These are phyloP conservation scores for Pseudogymnoascus sp. DNA, from an alignment of 2,329 filamentous ascomycete genomes.

Conservation along the genomic window DNA sequence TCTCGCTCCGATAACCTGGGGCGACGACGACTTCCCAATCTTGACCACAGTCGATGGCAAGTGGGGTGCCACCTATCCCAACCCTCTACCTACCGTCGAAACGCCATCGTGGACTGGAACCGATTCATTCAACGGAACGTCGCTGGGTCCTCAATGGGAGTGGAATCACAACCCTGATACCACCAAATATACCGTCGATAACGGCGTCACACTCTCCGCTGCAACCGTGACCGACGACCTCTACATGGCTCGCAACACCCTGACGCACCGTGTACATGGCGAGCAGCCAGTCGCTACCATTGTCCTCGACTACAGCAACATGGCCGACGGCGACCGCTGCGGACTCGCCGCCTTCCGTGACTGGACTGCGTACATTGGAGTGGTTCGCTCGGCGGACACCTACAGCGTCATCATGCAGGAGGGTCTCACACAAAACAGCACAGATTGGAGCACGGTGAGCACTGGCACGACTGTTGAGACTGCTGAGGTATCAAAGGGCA, in stretches of 20 bases:
- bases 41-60: conserved; percentile 36
- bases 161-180: conserved; percentile 56
- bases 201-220: conserved; percentile 40
- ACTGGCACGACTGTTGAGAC: conserved; percentile 26
- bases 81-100: conserved; percentile 28
- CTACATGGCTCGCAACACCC: conserved; percentile 39
- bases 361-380: conserved; percentile 43
- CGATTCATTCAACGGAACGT: conserved; percentile 38
- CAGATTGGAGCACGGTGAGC: conserved; percentile 27
- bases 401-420: conserved; percentile 26
- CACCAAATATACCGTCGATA: conserved; percentile 36
- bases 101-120: conserved; percentile 30
- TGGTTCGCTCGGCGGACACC: conserved; percentile 32
- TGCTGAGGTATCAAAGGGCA: conserved; percentile 14
- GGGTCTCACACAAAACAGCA: conserved; percentile 22
- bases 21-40: conserved; percentile 42
- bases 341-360: conserved; percentile 48
- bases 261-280: conserved; percentile 40
- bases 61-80: conserved; percentile 41
- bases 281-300: conserved; percentile 41
- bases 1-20: conserved; percentile 46
- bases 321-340: conserved; percentile 43
- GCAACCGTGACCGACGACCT: conserved; percentile 46
- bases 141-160: conserved; percentile 43
- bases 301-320: conserved; percentile 38